Conservation (phyloP, 352 stramenopile genomes). For the Pythium volutum region DNA sequence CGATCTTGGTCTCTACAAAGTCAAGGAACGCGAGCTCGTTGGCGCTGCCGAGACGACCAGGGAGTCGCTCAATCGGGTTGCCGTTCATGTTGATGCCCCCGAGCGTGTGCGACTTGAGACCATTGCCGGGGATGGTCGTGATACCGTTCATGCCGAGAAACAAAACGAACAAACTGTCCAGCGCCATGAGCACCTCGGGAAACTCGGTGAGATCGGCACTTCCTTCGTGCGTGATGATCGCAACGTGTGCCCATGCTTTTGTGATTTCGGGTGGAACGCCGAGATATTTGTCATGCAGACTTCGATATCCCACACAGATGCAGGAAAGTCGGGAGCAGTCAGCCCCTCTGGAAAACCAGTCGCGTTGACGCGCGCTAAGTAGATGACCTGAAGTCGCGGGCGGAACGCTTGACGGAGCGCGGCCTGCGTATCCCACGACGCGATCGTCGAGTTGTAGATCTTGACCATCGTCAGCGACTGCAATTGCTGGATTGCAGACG, state of each 20-base stretch:
- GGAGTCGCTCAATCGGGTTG: neutral
- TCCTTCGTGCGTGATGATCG: neutral
- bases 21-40: neutral
- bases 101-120: neutral
- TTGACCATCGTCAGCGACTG: neutral
- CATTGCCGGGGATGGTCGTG: neutral
- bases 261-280: neutral
- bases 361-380: neutral
- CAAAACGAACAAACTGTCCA: neutral
- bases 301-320: neutral
- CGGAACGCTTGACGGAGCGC: neutral
- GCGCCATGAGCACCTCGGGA: neutral
- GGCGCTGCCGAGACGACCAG: neutral
- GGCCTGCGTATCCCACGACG: neutral
- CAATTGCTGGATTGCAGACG: neutral
- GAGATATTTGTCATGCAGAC: constrained; percentile 3
- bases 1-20: neutral
- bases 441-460: constrained; percentile 16
- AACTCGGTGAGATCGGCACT: neutral
- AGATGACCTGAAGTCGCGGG: neutral
- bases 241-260: neutral
- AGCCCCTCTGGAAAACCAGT: neutral
- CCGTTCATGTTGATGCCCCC: neutral
- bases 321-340: neutral
- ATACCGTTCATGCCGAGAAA: neutral